Evolutionary conservation across 1,139 yeast genomes (phyloP).

Genomic region (Kodamaea alishanica): DNA sequence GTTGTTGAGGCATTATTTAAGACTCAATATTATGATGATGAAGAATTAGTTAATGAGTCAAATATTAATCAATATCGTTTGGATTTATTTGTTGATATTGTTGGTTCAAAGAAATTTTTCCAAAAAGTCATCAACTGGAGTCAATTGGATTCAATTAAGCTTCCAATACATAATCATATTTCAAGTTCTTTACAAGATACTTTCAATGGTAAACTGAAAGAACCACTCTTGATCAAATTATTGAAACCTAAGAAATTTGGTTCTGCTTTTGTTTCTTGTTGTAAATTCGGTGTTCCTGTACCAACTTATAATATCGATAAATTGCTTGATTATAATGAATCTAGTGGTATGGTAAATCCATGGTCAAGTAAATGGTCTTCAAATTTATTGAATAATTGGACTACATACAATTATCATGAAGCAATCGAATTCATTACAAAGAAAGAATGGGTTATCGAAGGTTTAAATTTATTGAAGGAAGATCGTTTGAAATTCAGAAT

Average conservation of each 20-base stretch:
- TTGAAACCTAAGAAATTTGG: constrained; percentile 36
- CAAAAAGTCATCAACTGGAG: constrained; percentile 30
- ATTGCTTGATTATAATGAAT: constrained; percentile 20
- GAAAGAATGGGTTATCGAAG: constrained; percentile 34
- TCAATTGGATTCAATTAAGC: constrained; percentile 28
- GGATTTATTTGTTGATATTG: constrained; percentile 39
- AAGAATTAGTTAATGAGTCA: constrained; percentile 17
- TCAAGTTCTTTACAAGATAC: constrained; percentile 21
- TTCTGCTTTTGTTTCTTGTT: constrained; percentile 36
- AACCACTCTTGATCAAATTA: constrained; percentile 34
- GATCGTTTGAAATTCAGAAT: constrained; percentile 31
- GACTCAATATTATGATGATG: constrained; percentile 17
- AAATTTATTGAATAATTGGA: constrained; percentile 23
- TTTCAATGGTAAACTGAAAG: constrained; percentile 29
- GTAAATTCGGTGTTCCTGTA: constrained; percentile 28
- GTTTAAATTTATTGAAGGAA: constrained; percentile 25
- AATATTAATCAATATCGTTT: constrained; percentile 30
- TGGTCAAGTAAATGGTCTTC: constrained; percentile 40
- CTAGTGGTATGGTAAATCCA: constrained; percentile 22
- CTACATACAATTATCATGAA: constrained; percentile 38
- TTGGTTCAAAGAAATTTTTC: constrained; percentile 39
- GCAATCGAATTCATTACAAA: constrained; percentile 27
- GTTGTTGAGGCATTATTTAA: constrained; percentile 33
- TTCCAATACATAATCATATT: constrained; percentile 30
- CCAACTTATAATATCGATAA: constrained; percentile 38